Base-by-base conservation (phyloP, 805 yeast species). In the Starmera amethionina region DNA sequence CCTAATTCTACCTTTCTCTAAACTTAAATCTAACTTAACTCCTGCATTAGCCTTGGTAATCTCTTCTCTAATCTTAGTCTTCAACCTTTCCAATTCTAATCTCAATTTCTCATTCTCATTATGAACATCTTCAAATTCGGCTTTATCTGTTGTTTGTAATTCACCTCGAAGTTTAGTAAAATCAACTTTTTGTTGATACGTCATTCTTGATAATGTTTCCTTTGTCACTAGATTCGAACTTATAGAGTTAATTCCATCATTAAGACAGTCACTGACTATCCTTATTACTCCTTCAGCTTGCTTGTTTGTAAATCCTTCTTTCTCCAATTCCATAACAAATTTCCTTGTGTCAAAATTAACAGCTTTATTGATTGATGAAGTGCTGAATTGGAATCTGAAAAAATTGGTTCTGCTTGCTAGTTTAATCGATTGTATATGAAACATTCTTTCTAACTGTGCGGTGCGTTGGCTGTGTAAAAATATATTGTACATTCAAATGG, bases 121-220 rank as follows among this genome's bases (percentile, higher is more conserved):
- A 52, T 82, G 79, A 44, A 90, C 72, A 39, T 77, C 76, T 43
- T 83, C 79, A 54, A 85, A 83, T 53, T 93, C 97, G 25, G 87
- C 73, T 55, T 79, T 78, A 63, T 93, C 97, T 60, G 86, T 75
- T 38, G 87, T 79, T 51, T 87, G 89, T 34, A 93, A 70, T 58
- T 90, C 97, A 29, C 96, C 95, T 55, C 89, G 82, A 44, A 93
- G 72, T 56, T 90, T 90, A 32, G 96, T 93, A 69, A 93, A 90
- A 56, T 93, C 97, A 29, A 93, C 97, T 51, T 90, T 86, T 54
- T 93, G 97, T 58, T 90, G 96, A 60, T 93, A 93, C 4, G 96
- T 82, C 55, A 88, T 74, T 48, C 88, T 79, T 28, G 85, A 78
- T 35, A 90, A 70, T 35, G 81, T 78, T 50, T 88, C 96, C 50